phyloP scores from a whole-genome alignment of 1,139 yeast species.

The Candida gigantensis region DNA sequence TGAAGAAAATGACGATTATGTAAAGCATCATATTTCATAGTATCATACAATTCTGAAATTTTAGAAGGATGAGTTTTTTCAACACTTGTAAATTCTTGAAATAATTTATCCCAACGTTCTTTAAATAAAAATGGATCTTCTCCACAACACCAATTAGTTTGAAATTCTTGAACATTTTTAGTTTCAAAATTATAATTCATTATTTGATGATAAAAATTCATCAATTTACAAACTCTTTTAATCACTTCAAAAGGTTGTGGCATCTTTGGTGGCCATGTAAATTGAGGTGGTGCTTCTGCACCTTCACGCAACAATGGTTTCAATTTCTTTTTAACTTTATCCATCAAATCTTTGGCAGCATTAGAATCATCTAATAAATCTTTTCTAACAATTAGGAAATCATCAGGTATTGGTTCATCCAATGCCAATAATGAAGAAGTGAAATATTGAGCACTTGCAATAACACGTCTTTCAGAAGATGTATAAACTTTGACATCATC shows the following conservation, averaged over 20 bases:
- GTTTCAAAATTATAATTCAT: conserved; percentile 79
- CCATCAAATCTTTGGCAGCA: conserved; percentile 98
- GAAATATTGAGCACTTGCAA: conserved; percentile 88
- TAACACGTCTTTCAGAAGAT: conserved; percentile 91
- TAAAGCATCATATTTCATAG: conserved; percentile 97
- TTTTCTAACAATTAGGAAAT: conserved; percentile 79
- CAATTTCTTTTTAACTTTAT: conserved; percentile 92
- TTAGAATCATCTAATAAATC: conserved; percentile 94
- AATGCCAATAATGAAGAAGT: conserved; percentile 79
- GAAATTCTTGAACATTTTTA: conserved; percentile 68
- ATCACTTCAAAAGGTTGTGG: conserved; percentile 96
- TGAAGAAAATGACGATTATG: conserved; percentile 91
- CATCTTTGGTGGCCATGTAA: conserved; percentile 98
- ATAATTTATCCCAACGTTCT: conserved; percentile 97
- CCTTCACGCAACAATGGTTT: conserved; percentile 95
- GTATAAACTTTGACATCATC: conserved; percentile 86
- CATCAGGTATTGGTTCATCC: conserved; percentile 70
- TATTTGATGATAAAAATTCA: conserved; percentile 87
- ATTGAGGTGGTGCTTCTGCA: conserved; percentile 97
- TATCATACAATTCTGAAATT: conserved; percentile 93
- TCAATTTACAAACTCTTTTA: conserved; percentile 89
- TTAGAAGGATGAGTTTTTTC: conserved; percentile 98
- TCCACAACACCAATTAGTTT: conserved; percentile 91
- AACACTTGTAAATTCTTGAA: conserved; percentile 86
- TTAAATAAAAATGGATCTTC: conserved; percentile 89